Evolutionary conservation across 345 rosid genomes (phyloP), one percentile per base, ranked within the genome.

Genomic region (Gynandropsis gynandra): DNA sequence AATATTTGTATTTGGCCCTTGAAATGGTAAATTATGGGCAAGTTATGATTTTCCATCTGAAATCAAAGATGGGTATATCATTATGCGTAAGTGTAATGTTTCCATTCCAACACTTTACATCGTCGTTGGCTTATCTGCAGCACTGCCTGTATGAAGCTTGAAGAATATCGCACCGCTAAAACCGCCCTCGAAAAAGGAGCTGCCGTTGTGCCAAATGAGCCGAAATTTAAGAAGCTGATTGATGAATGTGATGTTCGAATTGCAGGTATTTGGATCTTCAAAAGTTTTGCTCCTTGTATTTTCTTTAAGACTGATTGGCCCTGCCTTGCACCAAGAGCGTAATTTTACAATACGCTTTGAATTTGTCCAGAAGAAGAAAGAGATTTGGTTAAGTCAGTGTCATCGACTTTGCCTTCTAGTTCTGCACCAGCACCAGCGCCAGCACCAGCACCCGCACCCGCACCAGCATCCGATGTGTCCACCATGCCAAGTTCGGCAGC

Each of bases 141-240:
- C 20, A 68, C 66, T 75, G 89, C 96, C 32, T 79, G 81, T 51
- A 64, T 83, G 62, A 80, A 79, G 76, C 80, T 83, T 33, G 80
- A 75, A 57, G 87, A 87, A 32, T 83, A 72, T 68, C 49, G 62
- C 32, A 74, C 80, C 38, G 93, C 96, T 16, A 87, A 83, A 71
- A 71, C 70, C 47, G 78, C 85, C 3, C 67, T 87, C 19, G 92
- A 77, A 66, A 66, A 29, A 33, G 93, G 89, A 0, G 73, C 72
- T 24, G 45, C 81, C 11, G 42, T 77, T 42, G 76, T 73, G 8
- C 78, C 76, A 3, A 54, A 53, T 47, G 75, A 74, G 2, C 10
- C 66, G 0, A 78, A 79, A 39, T 80, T 82, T 46, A n/a, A 58
- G 59, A 71, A 63, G 58, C 62, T 76, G 73, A 72, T 83, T 43